Evolutionary conservation across 306 rosid genomes (phyloP).

Genomic region (Inga oerstediana): DNA sequence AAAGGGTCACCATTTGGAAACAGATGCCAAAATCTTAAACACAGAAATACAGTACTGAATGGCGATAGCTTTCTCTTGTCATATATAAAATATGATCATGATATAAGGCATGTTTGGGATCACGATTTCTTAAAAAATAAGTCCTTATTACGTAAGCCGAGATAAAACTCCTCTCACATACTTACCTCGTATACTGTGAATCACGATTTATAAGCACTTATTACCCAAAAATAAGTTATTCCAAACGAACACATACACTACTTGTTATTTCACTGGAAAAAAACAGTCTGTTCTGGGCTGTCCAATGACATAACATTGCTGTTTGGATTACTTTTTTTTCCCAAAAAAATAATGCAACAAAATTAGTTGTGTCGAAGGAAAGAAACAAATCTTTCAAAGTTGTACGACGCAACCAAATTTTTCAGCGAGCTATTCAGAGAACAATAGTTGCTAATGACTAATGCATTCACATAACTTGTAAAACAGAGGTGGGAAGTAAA

Average conservation of each 20-base stretch:
- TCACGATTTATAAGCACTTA: too few relatives aligned
- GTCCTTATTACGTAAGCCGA: too few relatives aligned
- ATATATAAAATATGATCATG: not conserved
- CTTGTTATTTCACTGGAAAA: not conserved
- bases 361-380: not conserved
- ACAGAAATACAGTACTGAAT: not conserved
- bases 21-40: not conserved
- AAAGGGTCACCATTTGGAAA: slow-evolving; percentile 23
- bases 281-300: not conserved
- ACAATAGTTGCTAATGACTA: not conserved
- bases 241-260: too few relatives aligned
- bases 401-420: not conserved
- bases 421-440: not conserved
- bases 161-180: too few relatives aligned
- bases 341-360: not conserved
- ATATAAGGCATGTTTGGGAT: too few relatives aligned
- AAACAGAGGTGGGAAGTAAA: not conserved
- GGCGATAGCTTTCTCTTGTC: not conserved
- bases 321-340: not conserved
- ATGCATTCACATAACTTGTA: not conserved
- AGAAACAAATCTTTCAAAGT: not conserved
- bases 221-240: too few relatives aligned
- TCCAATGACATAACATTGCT: not conserved
- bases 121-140: too few relatives aligned
- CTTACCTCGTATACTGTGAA: too few relatives aligned